A percentile compares a stretch with the other conserved stretches of the same genome.
phyloP scores from a whole-genome alignment of 345 rosid genomes.

The Eucalyptus regnans region DNA sequence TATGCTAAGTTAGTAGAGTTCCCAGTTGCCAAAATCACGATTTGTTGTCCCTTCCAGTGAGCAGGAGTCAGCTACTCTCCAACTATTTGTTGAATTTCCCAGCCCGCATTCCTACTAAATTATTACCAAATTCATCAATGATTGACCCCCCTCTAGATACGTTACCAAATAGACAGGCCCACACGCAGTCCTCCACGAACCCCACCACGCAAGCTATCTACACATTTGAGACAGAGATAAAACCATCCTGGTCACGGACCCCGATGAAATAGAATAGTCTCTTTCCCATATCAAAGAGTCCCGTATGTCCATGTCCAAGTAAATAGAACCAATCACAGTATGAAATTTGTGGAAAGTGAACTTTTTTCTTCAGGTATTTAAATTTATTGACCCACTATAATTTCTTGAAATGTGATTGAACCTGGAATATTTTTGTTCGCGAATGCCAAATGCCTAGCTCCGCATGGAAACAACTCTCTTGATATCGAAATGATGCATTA shows the following conservation, averaged over 20 bases:
- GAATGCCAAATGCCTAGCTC: neutral
- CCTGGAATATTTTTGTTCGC: neutral
- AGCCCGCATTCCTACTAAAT: neutral
- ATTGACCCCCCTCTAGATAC: neutral
- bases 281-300: neutral
- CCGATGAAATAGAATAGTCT: neutral
- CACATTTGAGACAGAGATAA: neutral
- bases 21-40: neutral
- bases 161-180: neutral
- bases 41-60: neutral
- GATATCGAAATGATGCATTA: neutral
- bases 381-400: neutral
- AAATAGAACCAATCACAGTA: neutral
- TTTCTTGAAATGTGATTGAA: neutral
- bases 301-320: neutral
- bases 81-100: neutral
- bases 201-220: neutral
- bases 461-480: neutral
- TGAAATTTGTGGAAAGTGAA: neutral
- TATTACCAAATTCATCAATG: neutral
- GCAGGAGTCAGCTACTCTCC: neutral
- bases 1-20: neutral
- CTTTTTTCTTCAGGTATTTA: neutral
- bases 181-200: neutral
- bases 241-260: neutral